These are phyloP conservation scores for Chlamydomonas reinhardtii DNA, from an alignment of 163 green algal genomes.

Conservation along the genomic window DNA sequence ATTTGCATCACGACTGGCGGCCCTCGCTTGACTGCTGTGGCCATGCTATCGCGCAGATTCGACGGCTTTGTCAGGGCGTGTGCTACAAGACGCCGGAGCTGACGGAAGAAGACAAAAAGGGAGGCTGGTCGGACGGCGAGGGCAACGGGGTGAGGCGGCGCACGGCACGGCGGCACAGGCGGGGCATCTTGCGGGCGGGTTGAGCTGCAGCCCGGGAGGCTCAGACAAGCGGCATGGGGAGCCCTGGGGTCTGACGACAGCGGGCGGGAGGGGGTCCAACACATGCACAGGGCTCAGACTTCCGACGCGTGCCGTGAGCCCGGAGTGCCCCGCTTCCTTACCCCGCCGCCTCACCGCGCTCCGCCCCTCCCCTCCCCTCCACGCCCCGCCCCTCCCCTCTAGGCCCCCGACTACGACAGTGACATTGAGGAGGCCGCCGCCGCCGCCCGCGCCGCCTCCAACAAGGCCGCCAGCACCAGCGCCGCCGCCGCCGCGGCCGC, in stretches of 20 bases:
- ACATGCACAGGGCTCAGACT: no score
- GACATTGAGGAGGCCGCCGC: slow-evolving; percentile 51
- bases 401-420: slow-evolving; percentile 7
- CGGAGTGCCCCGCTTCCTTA: no score
- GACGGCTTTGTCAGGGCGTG: slow-evolving; percentile 48
- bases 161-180: no score
- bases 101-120: slow-evolving; percentile 63
- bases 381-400: no score
- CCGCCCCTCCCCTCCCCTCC: not conserved
- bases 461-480: slow-evolving; percentile 39
- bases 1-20: not conserved
- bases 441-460: slow-evolving; percentile 11
- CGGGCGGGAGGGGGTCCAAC: no score
- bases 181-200: no score
- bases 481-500: not conserved
- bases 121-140: slow-evolving; percentile 48
- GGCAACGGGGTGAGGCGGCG: not conserved
- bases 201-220: no score
- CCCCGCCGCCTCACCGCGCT: not conserved
- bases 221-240: no score
- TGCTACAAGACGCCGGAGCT: slow-evolving; percentile 73
- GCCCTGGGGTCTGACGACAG: no score
- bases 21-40: not conserved
- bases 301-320: no score
- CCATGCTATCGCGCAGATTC: slow-evolving; percentile 27